phyloP scores from a whole-genome alignment of 2,329 filamentous ascomycete genomes.

The Pseudonectria buxi region DNA sequence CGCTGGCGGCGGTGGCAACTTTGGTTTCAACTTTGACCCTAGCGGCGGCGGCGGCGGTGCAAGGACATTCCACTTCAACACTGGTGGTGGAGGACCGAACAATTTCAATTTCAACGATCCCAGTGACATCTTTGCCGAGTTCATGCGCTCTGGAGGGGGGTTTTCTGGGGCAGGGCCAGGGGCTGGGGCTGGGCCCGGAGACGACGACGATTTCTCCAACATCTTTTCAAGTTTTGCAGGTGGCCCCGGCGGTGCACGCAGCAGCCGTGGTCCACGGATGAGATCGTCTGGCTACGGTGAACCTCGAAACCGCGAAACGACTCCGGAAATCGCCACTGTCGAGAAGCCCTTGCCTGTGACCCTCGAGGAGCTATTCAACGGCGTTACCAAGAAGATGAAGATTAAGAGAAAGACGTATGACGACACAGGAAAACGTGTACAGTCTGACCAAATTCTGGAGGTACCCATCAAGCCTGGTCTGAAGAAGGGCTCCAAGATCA shows the following conservation, averaged over 20 bases:
- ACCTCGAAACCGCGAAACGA: conserved; percentile 31
- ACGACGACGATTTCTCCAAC: conserved; percentile 44
- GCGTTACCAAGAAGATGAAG: conserved; percentile 93
- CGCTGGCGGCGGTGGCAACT: conserved; percentile 55
- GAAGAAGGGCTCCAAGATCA: conserved; percentile 97
- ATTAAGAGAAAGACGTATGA: conserved; percentile 97
- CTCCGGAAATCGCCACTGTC: conserved; percentile 84
- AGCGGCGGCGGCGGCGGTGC: conserved; percentile 38
- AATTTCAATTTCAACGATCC: conserved; percentile 82
- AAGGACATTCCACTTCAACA: conserved; percentile 60
- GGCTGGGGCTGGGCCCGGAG: conserved; percentile 32
- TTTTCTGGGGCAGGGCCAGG: conserved; percentile 36
- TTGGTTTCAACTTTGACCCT: conserved; percentile 48
- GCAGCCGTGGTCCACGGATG: conserved; percentile 35
- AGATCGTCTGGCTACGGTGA: conserved; percentile 34
- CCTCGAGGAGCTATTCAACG: conserved; percentile 82
- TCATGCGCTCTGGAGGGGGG: conserved; percentile 55
- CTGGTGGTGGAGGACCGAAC: conserved; percentile 41
- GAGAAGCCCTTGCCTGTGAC: conserved; percentile 76
- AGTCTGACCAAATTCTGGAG: conserved; percentile 83
- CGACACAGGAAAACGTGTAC: conserved; percentile 72
- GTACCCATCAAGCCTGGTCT: conserved; percentile 93
- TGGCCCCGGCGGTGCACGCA: conserved; percentile 28
- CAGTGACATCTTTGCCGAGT: conserved; percentile 78
- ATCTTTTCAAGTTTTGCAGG: conserved; percentile 49